A percentile compares a stretch with the other conserved stretches of the same genome.
Conservation (phyloP, 1,139 yeast species). For the Taphrina flavorubra region DNA sequence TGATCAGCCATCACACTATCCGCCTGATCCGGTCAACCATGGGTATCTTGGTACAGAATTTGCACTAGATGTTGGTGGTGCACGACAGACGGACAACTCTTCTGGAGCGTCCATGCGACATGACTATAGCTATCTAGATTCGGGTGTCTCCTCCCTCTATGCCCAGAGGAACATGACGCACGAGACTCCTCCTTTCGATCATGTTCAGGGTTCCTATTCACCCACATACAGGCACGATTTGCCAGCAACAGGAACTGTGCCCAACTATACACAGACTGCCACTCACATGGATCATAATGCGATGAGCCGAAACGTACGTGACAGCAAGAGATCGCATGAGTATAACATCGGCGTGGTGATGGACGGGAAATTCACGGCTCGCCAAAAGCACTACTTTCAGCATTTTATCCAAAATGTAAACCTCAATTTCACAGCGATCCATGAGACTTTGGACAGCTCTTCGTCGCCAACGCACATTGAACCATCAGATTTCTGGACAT, state of each 20-base stretch:
- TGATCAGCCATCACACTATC: neutral
- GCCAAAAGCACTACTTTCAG: slow-evolving; percentile 7
- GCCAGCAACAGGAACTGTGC: neutral
- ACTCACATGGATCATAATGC: neutral
- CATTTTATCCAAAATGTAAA: slow-evolving; percentile 13
- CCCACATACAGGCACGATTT: neutral
- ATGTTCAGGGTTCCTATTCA: neutral
- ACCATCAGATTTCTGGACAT: slow-evolving; percentile 43
- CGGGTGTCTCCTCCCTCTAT: neutral
- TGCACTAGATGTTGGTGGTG: neutral
- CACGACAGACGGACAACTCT: neutral
- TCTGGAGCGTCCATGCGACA: neutral
- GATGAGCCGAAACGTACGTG: neutral
- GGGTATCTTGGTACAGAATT: neutral
- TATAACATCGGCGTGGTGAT: neutral
- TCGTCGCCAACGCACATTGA: neutral
- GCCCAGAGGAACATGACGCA: neutral
- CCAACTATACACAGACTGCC: neutral
- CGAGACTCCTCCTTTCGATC: neutral
- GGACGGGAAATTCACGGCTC: slow-evolving; percentile 5
- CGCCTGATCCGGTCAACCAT: neutral
- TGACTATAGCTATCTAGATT: neutral
- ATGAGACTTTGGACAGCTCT: neutral
- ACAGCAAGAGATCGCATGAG: neutral
- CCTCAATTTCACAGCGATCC: slow-evolving; percentile 3